These are phyloP conservation scores for Globisporangium acanthophoron DNA, from an alignment of 352 stramenopile genomes.

Conservation along the genomic window DNA sequence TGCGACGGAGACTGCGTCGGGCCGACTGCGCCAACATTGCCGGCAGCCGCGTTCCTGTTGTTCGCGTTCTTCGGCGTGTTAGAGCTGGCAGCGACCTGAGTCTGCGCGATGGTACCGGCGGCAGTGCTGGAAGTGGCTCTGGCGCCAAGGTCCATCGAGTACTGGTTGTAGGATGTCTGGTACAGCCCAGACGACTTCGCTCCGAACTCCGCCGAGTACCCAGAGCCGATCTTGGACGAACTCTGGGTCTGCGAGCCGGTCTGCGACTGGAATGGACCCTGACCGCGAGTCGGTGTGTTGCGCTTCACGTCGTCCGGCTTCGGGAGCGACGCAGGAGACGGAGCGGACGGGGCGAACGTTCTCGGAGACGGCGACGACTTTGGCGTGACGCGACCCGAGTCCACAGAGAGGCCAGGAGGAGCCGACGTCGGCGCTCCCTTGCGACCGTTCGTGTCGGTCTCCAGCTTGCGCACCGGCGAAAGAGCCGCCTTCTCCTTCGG, in stretches of 20 bases:
- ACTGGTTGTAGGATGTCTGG: conserved; percentile 74
- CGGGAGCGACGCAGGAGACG: conserved; percentile 77
- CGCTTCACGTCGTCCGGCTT: conserved; percentile 85
- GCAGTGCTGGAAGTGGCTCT: conserved; percentile 11
- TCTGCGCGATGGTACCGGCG: conserved; percentile 29
- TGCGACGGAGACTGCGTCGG: conserved; percentile 57
- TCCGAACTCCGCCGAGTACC: conserved; percentile 50
- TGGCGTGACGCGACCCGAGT: conserved; percentile 59
- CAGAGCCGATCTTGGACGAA: conserved; percentile 48
- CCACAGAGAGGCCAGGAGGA: conserved; percentile 63
- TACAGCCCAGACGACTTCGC: conserved; percentile 59
- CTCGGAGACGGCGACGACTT: conserved; percentile 63
- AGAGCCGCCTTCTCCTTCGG: conserved; percentile 65
- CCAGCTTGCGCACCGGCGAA: conserved; percentile 42
- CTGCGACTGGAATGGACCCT: conserved; percentile 48
- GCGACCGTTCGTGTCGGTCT: conserved; percentile 10
- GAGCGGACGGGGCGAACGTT: conserved; percentile 60
- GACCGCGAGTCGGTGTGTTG: conserved; percentile 52
- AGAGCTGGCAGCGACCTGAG: conserved; percentile 26
- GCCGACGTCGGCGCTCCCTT: conserved; percentile 43
- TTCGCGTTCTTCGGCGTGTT: conserved; percentile 54
- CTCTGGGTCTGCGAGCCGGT: conserved; percentile 26
- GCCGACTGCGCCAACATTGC: conserved; percentile 17
- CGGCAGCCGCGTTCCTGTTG: conserved; percentile 4
- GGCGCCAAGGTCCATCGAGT: conserved; percentile 72